Evolutionary conservation across 257 asterid species (phyloP).

Genomic region (Striga asiatica): DNA sequence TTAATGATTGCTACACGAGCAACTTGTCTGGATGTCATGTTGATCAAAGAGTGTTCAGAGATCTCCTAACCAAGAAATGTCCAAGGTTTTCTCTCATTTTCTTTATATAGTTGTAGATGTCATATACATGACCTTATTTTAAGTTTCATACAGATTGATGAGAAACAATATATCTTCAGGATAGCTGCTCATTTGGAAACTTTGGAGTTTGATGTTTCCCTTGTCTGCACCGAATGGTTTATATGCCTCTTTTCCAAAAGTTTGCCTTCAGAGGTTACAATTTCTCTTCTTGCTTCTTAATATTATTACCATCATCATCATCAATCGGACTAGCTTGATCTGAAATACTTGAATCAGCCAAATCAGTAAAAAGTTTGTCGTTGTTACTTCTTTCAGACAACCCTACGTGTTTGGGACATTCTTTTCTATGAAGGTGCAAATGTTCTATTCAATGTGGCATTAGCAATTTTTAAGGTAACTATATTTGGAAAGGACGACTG

Average conservation of each 20-base stretch:
- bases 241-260: constrained; percentile 81
- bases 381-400: constrained; percentile 44
- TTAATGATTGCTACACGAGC: constrained; percentile 69
- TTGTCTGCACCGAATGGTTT: constrained; percentile 95
- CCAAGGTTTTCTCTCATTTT: constrained; percentile 38
- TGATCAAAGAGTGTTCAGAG: constrained; percentile 83
- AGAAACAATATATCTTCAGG: constrained; percentile 35
- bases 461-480: constrained; percentile 74
- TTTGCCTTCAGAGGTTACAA: constrained; percentile 84
- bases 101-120: background rate
- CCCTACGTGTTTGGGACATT: constrained; percentile 84
- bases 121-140: background rate
- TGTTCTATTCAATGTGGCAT: constrained; percentile 66
- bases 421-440: constrained; percentile 91
- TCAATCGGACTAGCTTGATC: background rate
- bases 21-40: constrained; percentile 91
- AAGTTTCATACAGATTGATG: background rate
- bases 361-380: constrained; percentile 5
- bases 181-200: constrained; percentile 69
- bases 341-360: background rate
- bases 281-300: background rate
- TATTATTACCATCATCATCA: background rate
- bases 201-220: constrained; percentile 85
- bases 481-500: background rate
- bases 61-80: constrained; percentile 59